Evolutionary conservation across 352 stramenopile genomes (phyloP), one percentile per base, ranked within the genome.

Genomic region (Phytophthora macrochlamydospora): DNA sequence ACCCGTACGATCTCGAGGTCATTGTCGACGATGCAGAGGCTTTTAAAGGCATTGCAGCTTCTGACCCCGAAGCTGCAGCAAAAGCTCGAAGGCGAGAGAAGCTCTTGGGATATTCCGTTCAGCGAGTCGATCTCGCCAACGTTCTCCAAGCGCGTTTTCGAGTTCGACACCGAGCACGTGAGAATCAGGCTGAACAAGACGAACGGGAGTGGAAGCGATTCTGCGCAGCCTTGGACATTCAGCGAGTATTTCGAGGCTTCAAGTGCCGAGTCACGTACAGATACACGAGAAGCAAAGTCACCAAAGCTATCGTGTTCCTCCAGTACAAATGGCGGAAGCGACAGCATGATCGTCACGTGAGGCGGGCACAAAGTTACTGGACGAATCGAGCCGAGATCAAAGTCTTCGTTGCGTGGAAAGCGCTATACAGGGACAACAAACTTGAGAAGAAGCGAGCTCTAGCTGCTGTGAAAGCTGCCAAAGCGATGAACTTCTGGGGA

Each of bases 401-500:
- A 66, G 62, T 75, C 13, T 91, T 93, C 50, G 38, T 42, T 8
- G 38, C 72, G 7, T 92, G 85, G 85, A 90, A 87, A 33, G 57
- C 60, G 3, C 6, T 56, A 13, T 57, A 68, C 28, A 9, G 65
- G 18, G 67, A 61, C 2, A 53, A 44, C 3, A 55, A 61, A 29
- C 24, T 52, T 7, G 66, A 81, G 2, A 52, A 69, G 6, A 76
- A 84, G 9, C 61, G 62, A 12, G 67, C 61, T 28, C 37, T 71
- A 24, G 76, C 71, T 18, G 67, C 52, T 0, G 29, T 69, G 2
- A 62, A 80, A 14, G 79, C 83, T 1, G 52, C 78, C 4, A 84
- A 84, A 55, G 87, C 87, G 13, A 54, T 93, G 3, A 57, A 70
- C 1, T 91, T 92, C 48, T 95, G 81, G 83, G 69, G 73, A 1